These are phyloP conservation scores for Fusarium sp. DNA, from an alignment of 2,329 filamentous ascomycete genomes.

Conservation along the genomic window DNA sequence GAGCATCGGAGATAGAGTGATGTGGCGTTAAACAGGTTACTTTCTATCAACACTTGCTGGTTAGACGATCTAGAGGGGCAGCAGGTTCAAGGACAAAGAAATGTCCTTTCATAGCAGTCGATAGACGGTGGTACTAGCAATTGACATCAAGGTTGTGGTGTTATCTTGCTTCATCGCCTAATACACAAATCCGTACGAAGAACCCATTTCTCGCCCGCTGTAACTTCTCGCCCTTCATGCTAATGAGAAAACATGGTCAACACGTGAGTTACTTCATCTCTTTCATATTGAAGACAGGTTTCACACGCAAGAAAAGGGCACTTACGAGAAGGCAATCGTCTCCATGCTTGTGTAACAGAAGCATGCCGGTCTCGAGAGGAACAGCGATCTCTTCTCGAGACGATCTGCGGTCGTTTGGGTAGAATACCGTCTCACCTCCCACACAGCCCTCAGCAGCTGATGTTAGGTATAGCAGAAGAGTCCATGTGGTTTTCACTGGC, in stretches of 20 bases:
- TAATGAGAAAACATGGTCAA: slow-evolving; percentile 45
- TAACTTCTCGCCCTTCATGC: slow-evolving; percentile 87
- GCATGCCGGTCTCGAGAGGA: slow-evolving; percentile 82
- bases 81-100: background rate
- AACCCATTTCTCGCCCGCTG: slow-evolving; percentile 88
- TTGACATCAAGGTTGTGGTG: slow-evolving; percentile 1
- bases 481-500: slow-evolving; percentile 80
- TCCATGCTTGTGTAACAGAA: slow-evolving; percentile 88
- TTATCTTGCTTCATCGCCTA: slow-evolving; percentile 54
- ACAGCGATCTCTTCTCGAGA: slow-evolving; percentile 75
- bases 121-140: background rate
- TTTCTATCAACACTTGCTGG: background rate
- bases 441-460: slow-evolving; percentile 77
- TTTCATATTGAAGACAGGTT: background rate
- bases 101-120: background rate
- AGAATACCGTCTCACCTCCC: slow-evolving; percentile 93
- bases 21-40: background rate
- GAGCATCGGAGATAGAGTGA: background rate
- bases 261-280: background rate
- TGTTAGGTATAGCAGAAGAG: slow-evolving; percentile 86
- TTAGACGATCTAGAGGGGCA: background rate
- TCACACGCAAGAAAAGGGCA: slow-evolving; percentile 21
- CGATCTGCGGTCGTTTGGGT: slow-evolving; percentile 72
- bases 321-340: slow-evolving; percentile 83
- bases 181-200: slow-evolving; percentile 85